These are phyloP conservation scores for Backusella australiensis DNA, from an alignment of 192 early-diverging fungal species.

Conservation along the genomic window DNA sequence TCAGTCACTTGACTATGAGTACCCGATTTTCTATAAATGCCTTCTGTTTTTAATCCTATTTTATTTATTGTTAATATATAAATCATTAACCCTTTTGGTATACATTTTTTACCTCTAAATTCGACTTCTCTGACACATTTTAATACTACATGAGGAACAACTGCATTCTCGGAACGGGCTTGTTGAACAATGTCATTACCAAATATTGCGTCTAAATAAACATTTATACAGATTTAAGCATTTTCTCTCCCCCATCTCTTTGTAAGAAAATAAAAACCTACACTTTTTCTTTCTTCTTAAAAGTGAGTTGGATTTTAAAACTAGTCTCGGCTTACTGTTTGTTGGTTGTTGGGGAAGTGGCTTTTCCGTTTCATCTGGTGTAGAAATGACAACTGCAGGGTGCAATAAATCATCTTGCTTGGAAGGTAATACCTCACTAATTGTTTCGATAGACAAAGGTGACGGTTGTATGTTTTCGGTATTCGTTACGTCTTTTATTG, in stretches of 20 bases:
- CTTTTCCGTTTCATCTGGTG: neutral
- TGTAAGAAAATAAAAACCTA: neutral
- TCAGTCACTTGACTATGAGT: constrained; percentile 61
- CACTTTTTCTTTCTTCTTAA: neutral
- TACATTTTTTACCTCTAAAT: constrained; percentile 28
- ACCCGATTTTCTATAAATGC: constrained; percentile 79
- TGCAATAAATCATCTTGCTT: neutral
- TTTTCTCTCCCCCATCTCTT: neutral
- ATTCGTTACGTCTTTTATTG: neutral
- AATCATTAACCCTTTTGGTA: neutral
- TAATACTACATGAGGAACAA: constrained; percentile 65
- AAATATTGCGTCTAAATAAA: constrained; percentile 48
- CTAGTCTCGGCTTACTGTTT: neutral
- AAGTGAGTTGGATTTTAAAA: neutral
- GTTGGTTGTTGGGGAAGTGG: neutral
- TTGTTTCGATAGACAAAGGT: neutral
- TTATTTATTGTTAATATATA: neutral
- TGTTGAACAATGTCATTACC: constrained; percentile 59
- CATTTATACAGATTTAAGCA: too few relatives aligned
- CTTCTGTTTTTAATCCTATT: constrained; percentile 58
- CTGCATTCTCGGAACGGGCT: constrained; percentile 48
- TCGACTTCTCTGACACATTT: constrained; percentile 74
- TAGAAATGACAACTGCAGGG: neutral
- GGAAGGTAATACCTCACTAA: neutral
- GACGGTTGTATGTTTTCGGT: neutral